Evolutionary conservation across 495 filamentous ascomycete species (phyloP).

Genomic region (Aspergillus avenaceus): DNA sequence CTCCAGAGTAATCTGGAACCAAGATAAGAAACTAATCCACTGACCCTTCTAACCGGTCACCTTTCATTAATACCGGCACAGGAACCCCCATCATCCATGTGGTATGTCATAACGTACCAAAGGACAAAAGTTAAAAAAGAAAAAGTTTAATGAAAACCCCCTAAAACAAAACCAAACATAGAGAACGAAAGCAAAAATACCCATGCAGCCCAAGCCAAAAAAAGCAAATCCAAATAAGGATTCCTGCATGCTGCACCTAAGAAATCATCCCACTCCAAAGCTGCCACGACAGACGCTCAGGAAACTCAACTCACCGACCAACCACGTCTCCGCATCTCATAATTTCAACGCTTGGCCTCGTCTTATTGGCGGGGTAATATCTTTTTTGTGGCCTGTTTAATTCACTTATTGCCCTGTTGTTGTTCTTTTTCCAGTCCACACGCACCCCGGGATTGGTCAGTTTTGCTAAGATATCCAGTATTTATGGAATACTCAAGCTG

Average conservation of each 20-base stretch:
- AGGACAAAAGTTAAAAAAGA: too few relatives aligned
- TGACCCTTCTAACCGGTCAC: neutral
- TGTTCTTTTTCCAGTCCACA: neutral
- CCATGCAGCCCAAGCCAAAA: neutral
- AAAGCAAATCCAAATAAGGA: constrained; percentile 1
- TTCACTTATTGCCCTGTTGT: neutral
- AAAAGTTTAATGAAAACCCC: too few relatives aligned
- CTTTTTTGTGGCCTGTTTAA: neutral
- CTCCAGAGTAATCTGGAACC: too few relatives aligned
- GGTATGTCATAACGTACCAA: too few relatives aligned
- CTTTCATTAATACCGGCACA: neutral
- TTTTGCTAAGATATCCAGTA: too few relatives aligned
- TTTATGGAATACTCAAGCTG: too few relatives aligned
- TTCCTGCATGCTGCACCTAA: neutral
- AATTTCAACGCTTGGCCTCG: neutral
- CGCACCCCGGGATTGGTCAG: too few relatives aligned
- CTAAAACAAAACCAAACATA: neutral
- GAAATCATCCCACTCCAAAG: neutral
- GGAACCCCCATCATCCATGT: too few relatives aligned
- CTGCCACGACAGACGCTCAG: neutral
- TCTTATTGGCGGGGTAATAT: neutral
- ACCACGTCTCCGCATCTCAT: neutral
- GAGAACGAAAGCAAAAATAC: neutral
- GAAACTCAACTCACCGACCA: neutral
- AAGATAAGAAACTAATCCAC: neutral